Conservation (phyloP, 2,329 filamentous ascomycete species). For the Phialophora chinensis region DNA sequence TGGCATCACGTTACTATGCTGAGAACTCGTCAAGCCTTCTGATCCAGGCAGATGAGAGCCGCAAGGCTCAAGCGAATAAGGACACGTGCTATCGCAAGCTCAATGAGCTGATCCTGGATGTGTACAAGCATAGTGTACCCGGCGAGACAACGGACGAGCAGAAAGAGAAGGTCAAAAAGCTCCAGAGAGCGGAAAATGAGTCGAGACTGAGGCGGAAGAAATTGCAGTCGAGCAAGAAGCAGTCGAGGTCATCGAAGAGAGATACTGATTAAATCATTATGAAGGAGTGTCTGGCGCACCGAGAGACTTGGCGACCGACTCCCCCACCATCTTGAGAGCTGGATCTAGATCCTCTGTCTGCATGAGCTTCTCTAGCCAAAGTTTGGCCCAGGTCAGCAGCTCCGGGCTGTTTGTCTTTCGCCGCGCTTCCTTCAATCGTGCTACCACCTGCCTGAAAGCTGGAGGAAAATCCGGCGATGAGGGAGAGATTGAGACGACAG, state of each 20-base stretch:
- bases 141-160: slow-evolving; percentile 67
- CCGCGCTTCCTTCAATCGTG: slow-evolving; percentile 62
- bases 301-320: slow-evolving; percentile 38
- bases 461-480: slow-evolving; percentile 73
- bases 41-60: slow-evolving; percentile 68
- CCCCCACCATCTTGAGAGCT: slow-evolving; percentile 60
- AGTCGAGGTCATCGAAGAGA: slow-evolving; percentile 42
- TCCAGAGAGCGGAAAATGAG: slow-evolving; percentile 65
- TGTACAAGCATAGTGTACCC: slow-evolving; percentile 59
- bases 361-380: slow-evolving; percentile 56
- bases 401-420: slow-evolving; percentile 45
- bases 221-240: slow-evolving; percentile 66
- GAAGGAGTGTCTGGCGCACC: neutral
- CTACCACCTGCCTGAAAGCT: slow-evolving; percentile 70
- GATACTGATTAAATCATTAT: slow-evolving; percentile 30
- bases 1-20: slow-evolving; percentile 61
- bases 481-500: slow-evolving; percentile 69
- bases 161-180: slow-evolving; percentile 58
- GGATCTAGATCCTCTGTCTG: slow-evolving; percentile 57
- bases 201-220: slow-evolving; percentile 64
- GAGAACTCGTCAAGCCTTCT: slow-evolving; percentile 60
- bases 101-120: slow-evolving; percentile 59
- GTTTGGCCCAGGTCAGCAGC: slow-evolving; percentile 53
- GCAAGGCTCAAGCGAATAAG: slow-evolving; percentile 66
- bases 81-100: slow-evolving; percentile 65